phyloP scores from a whole-genome alignment of 306 rosid species.

The Herpetospermum pedunculosum region DNA sequence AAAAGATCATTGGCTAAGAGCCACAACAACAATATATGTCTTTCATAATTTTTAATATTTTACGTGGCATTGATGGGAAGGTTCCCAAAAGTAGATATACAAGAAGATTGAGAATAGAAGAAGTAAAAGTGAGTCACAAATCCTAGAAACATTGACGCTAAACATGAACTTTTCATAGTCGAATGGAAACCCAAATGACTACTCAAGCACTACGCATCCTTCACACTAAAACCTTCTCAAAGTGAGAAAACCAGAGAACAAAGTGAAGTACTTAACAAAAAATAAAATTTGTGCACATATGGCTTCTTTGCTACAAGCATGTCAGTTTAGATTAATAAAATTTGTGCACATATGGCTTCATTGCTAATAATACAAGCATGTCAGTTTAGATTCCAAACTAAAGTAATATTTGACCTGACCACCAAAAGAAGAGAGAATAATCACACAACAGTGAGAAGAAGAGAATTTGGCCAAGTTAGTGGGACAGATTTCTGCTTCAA shows the following conservation, averaged over 20 bases:
- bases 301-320: too few species aligned
- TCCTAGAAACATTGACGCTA: neutral
- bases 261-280: neutral
- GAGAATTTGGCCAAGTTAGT: too few species aligned
- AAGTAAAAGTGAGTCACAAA: neutral
- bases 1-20: neutral
- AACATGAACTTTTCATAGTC: neutral
- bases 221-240: neutral
- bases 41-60: neutral
- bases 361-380: neutral
- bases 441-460: neutral
- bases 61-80: neutral
- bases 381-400: neutral
- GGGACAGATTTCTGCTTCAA: too few species aligned
- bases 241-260: neutral
- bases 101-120: too few species aligned
- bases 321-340: too few species aligned
- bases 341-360: neutral
- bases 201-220: neutral
- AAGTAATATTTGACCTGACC: neutral
- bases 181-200: neutral
- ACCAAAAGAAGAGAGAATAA: neutral
- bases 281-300: neutral
- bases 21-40: neutral
- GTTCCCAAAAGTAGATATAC: too few species aligned